Evolutionary conservation across 2,329 filamentous ascomycete species (phyloP), one percentile per base, ranked within the genome.

Genomic region (Elsinoe perseae): DNA sequence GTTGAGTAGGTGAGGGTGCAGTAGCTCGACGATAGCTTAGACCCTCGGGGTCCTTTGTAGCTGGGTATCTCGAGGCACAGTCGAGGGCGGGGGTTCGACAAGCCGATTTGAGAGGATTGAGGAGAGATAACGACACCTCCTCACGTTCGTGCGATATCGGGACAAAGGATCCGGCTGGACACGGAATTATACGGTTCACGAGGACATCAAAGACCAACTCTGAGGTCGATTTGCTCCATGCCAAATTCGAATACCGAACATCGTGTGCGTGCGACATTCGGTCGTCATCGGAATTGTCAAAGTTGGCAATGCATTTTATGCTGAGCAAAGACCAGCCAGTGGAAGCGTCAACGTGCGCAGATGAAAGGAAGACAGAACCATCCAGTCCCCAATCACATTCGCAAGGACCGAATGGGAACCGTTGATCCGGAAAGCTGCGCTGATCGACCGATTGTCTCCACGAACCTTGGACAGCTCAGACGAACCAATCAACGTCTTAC

Each of bases 1-100:
- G 32, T 43, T 20, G 18, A 43, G 20, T 32, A 32, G 7, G 25
- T 18, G 27, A 32, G 44, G 25, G 44, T 50, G 44, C 48, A 36
- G 48, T 52, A 52, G 48, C 48, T 52, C 48, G 16, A 32, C 8
- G 32, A 52, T 52, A 52, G 48, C 48, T 52, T 20, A 25, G 48
- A 52, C 48, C 48, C 48, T 52, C 10, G 20, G 16, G 28, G 16
- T 10, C 30, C 30, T 8, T n/a, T 52, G 48, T 52, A 52, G 10
- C 30, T 4, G 38, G 30, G 20, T 46, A 46, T 46, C 43, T 46
- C 43, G 43, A 46, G 43, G 43, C 43, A 42, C 38, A 42, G 38
- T 46, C 21, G 23, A 9, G 16, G 44, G 27, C 9, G 14, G 44
- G 44, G 44, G 44, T 14, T 50, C 44, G 32, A 32, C 23, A 20